Evolutionary conservation across 2,329 filamentous ascomycete species (phyloP), one percentile per base, ranked within the genome.

Genomic region (Alternaria gansuensis): DNA sequence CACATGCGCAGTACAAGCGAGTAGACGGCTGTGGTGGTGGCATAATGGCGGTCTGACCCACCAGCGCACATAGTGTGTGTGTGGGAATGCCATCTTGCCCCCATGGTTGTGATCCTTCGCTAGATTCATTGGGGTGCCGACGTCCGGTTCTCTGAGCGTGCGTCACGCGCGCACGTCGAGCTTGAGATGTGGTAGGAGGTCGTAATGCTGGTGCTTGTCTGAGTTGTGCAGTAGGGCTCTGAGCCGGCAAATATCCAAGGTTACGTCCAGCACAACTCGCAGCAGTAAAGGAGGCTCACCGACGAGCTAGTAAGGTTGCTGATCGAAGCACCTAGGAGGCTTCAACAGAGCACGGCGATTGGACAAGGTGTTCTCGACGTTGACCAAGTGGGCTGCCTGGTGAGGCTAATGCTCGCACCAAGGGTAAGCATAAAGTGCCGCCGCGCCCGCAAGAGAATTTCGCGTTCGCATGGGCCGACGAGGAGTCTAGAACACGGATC

Each of bases 401-500:
- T 40, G 39, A 60, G 59, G 60, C 62, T 66, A 64, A 62, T 64
- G 55, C 59, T 59, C 57, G 66, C 65, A 64, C 60, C 63, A 33
- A n/a, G 44, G 21, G 13, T 60, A 34, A 68, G 64, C 64, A 64
- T 65, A 57, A 65, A 59, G 52, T 65, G 65, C 66, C 65, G 69
- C 63, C 55, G 54, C 66, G 64, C 52, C 69, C 67, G 65, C 63
- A 65, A 66, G 64, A 67, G 64, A 67, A 67, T 62, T 69, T 63
- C 60, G 63, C 55, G 64, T 75, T 68, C 64, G 65, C 56, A 54
- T 65, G 24, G 60, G 52, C 48, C 65, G 67, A 66, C 62, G 57
- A 57, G 46, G 60, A 72, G 71, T 75, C 74, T 76, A 75, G 74
- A 76, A 73, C 73, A 64, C 58, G 62, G 61, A 64, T 53, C 59